Evolutionary conservation across 768 basidiomycete genomes (phyloP).

Genomic region (Phanerochaete sordida): DNA sequence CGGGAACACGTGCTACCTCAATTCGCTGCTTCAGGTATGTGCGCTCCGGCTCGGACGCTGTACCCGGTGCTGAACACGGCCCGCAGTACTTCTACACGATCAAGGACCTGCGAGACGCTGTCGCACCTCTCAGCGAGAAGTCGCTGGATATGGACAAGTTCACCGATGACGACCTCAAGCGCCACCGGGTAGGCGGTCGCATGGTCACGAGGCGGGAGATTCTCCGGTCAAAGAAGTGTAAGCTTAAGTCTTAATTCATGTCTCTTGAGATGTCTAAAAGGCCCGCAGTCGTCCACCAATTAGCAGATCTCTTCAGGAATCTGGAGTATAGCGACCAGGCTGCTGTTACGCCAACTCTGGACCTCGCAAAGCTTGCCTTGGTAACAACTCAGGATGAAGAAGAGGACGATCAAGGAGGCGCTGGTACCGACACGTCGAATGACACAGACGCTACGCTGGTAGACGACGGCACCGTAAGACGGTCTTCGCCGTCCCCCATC

Average conservation of each 20-base stretch:
- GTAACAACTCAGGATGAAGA: slow-evolving; percentile 90
- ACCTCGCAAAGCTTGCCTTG: slow-evolving; percentile 87
- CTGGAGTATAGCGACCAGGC: slow-evolving; percentile 63
- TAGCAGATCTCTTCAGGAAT: slow-evolving; percentile 75
- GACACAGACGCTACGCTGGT: slow-evolving; percentile 89
- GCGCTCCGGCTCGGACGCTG: background rate
- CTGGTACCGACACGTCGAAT: slow-evolving; percentile 77
- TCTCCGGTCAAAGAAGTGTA: slow-evolving; percentile 80
- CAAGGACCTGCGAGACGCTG: slow-evolving; percentile 77
- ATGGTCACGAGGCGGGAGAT: slow-evolving; percentile 80
- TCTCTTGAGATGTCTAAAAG: background rate
- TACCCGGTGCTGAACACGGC: background rate
- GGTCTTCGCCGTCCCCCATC: slow-evolving; percentile 23
- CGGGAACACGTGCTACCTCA: slow-evolving; percentile 86
- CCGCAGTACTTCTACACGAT: slow-evolving; percentile 96
- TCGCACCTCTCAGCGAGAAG: slow-evolving; percentile 56
- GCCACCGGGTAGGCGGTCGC: slow-evolving; percentile 85
- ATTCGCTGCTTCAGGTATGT: slow-evolving; percentile 68
- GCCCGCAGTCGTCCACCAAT: slow-evolving; percentile 69
- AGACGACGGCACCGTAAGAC: slow-evolving; percentile 51
- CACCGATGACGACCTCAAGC: slow-evolving; percentile 76
- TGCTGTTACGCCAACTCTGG: slow-evolving; percentile 78
- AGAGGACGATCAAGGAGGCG: slow-evolving; percentile 74
- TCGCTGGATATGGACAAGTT: slow-evolving; percentile 63
- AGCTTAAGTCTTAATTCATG: no score